Evolutionary conservation across 345 rosid genomes (phyloP), one percentile per base, ranked within the genome.

Genomic region (Populus ilicifolia): DNA sequence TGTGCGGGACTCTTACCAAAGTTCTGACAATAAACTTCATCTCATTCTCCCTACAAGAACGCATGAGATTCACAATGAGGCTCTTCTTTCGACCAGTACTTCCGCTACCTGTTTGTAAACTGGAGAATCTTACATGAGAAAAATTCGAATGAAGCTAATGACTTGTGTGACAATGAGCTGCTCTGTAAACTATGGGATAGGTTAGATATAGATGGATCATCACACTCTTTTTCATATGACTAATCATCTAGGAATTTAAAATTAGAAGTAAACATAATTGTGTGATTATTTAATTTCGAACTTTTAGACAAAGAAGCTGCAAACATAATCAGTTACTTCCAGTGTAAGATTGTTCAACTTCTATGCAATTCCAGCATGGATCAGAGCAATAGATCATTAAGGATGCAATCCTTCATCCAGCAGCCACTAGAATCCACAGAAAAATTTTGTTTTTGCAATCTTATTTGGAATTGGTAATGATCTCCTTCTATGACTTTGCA

Each of bases 21-120:
- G 94, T 94, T 87, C 98, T 89, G 39, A 94, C 93, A 10, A 92
- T 80, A 88, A 91, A 92, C 82, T 92, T 94, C 80, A 92, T 89
- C 88, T 94, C 97, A 85, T 89, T 91, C 84, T 90, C 97, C 86
- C 90, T 89, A 83, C 96, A 94, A 69, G 92, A 88, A 27, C 89
- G 87, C 92, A 94, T 83, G 80, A 94, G 92, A 82, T 85, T 90
- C 86, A 94, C 84, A 41, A 92, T 92, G 33, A 94, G 85, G 85
- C 82, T 89, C 85, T 92, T 92, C 91, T 94, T 94, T 74, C 89
- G 90, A 61, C 56, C 76, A 46, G 88, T 87, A 80, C 98, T 94
- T 79, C 94, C 94, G 76, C 82, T 84, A 70, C 97, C 98, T 89
- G 94, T 86, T 83, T 91, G 96, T 46, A 81, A 77, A 87, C 97